Percentiles rank a stretch among this genome's conserved stretches.
Evolutionary conservation across 169 alveolate species (phyloP).

Genomic region (Plasmodium gallinaceum): DNA sequence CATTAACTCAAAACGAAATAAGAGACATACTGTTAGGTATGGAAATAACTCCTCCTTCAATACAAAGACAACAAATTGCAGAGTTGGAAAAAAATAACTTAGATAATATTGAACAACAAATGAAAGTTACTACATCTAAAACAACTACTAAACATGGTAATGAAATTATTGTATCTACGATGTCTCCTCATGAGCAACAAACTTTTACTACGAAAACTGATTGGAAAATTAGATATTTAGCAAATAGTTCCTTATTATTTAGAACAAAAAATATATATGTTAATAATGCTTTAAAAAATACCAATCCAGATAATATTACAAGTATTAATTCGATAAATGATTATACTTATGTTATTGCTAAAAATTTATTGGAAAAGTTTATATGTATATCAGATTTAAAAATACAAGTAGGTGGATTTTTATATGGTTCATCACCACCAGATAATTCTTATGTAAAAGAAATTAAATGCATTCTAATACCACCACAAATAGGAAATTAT

Average conservation of each 20-base stretch:
- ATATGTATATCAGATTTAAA: constrained; percentile 98
- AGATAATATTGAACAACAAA: constrained; percentile 84
- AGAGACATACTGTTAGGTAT: constrained; percentile 99
- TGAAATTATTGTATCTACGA: constrained; percentile 96
- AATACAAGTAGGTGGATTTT: constrained; percentile 97
- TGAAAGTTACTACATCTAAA: constrained; percentile 93
- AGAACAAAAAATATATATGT: constrained; percentile 98
- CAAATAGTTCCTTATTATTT: constrained; percentile 97
- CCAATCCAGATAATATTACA: constrained; percentile 50
- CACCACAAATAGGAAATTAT: constrained; percentile 98
- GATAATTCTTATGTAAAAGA: constrained; percentile 90
- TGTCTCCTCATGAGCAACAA: constrained; percentile 98
- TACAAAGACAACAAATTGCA: constrained; percentile 96
- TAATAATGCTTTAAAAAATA: constrained; percentile 82
- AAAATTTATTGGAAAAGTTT: constrained; percentile 96
- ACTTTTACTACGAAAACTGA: constrained; percentile 97
- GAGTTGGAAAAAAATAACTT: constrained; percentile 88
- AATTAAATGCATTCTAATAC: constrained; percentile 95
- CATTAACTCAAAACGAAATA: constrained; percentile 99
- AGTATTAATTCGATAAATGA: constrained; percentile 82
- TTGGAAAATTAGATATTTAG: constrained; percentile 99
- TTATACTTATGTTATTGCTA: constrained; percentile 96
- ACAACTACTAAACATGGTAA: constrained; percentile 98
- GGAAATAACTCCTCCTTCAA: constrained; percentile 99
- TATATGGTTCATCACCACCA: constrained; percentile 92